phyloP scores from a whole-genome alignment of 2,329 filamentous ascomycete species.

The Raffaelea ambrosiae region DNA sequence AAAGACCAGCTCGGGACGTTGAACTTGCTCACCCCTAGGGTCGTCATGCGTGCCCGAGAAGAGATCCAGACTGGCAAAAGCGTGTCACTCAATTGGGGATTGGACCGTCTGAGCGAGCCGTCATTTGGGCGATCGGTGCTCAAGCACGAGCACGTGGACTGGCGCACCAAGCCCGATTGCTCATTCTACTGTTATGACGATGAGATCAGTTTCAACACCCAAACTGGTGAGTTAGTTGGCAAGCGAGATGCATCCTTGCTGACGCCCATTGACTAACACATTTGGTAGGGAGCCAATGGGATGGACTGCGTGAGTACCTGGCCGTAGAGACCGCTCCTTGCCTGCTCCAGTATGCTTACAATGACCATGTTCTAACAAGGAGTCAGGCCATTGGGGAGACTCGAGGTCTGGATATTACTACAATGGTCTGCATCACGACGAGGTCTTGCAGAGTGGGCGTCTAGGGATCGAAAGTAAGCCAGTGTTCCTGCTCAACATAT shows the following conservation, averaged over 20 bases:
- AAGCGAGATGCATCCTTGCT: too few relatives aligned
- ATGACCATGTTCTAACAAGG: neutral
- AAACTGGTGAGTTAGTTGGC: slow-evolving; percentile 25
- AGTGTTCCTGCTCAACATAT: neutral
- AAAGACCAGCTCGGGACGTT: slow-evolving; percentile 50
- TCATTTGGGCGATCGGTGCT: slow-evolving; percentile 47
- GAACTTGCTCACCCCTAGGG: slow-evolving; percentile 50
- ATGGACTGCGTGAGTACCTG: slow-evolving; percentile 44
- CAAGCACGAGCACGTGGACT: slow-evolving; percentile 18
- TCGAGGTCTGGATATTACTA: slow-evolving; percentile 11
- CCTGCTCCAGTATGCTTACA: too few relatives aligned
- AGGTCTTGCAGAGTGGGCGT: slow-evolving; percentile 16
- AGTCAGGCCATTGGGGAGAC: slow-evolving; percentile 10
- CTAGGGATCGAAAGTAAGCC: slow-evolving; percentile 26
- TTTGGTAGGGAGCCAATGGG: slow-evolving; percentile 43
- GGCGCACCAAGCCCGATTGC: slow-evolving; percentile 35
- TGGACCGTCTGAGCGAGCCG: slow-evolving; percentile 42
- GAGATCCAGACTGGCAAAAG: slow-evolving; percentile 46
- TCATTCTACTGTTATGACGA: slow-evolving; percentile 46
- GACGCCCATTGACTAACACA: too few relatives aligned
- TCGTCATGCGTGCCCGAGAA: slow-evolving; percentile 38
- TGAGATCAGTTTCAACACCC: slow-evolving; percentile 49
- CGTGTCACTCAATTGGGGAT: slow-evolving; percentile 51
- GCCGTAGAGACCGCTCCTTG: too few relatives aligned
- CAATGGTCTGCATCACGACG: slow-evolving; percentile 25